Evolutionary conservation across 345 rosid species (phyloP).

Genomic region (Eucalyptus tenuipes): DNA sequence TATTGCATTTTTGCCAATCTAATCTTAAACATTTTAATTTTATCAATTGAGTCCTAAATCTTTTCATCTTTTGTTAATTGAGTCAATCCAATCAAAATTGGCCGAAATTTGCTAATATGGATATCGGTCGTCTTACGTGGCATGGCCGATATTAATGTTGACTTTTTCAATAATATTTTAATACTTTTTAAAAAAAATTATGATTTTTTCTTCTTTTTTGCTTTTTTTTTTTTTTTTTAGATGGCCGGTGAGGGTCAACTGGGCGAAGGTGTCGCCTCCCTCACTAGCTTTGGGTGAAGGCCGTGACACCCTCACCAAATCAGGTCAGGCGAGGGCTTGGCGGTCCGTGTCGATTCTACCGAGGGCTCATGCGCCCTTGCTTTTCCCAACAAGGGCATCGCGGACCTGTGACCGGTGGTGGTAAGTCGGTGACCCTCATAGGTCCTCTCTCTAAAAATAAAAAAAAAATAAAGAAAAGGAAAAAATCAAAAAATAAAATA

Average conservation of each 20-base stretch:
- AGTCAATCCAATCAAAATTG: too few relatives aligned
- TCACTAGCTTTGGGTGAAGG: too few relatives aligned
- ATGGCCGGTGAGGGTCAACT: fast-evolving
- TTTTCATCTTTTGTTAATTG: too few relatives aligned
- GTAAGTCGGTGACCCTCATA: fast-evolving
- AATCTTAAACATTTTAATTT: too few relatives aligned
- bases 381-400: fast-evolving
- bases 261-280: fast-evolving
- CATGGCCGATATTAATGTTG: fast-evolving
- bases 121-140: fast-evolving
- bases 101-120: fast-evolving
- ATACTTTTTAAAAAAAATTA: too few relatives aligned
- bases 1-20: too few relatives aligned
- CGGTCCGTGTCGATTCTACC: fast-evolving
- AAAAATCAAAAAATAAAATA: too few relatives aligned
- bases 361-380: fast-evolving
- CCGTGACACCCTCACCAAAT: too few relatives aligned
- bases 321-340: fast-evolving
- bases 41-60: too few relatives aligned
- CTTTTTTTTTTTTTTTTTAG: fast-evolving
- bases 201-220: fast-evolving
- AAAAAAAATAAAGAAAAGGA: too few relatives aligned
- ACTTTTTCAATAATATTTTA: too few relatives aligned
- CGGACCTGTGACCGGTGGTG: fast-evolving
- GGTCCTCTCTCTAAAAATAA: too few relatives aligned